phyloP scores from a whole-genome alignment of 2,329 filamentous ascomycete species.

The Bipolaris oryzae region DNA sequence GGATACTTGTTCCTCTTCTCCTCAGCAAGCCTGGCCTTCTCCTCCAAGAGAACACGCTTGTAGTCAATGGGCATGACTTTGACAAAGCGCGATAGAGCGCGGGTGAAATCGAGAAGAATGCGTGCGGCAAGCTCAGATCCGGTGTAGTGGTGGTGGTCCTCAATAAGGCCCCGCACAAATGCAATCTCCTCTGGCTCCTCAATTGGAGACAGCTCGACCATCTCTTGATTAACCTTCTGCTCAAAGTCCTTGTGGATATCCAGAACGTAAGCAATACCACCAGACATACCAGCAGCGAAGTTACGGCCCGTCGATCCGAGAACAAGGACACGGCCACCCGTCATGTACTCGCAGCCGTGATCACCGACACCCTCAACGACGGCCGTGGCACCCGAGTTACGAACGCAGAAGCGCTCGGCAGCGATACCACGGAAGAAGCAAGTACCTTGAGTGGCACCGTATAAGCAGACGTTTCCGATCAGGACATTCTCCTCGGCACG shows the following conservation, averaged over 20 bases:
- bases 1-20: constrained; percentile 84
- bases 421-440: constrained; percentile 98
- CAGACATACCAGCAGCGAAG: constrained; percentile 98
- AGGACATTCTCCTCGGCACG: constrained; percentile 96
- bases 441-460: constrained; percentile 87
- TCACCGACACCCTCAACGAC: constrained; percentile 96
- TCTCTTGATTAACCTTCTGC: constrained; percentile 93
- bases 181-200: constrained; percentile 89
- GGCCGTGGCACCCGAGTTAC: constrained; percentile 94
- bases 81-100: constrained; percentile 86
- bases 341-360: constrained; percentile 99
- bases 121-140: constrained; percentile 93
- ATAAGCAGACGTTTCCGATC: constrained; percentile 92
- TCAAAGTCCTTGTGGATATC: constrained; percentile 89
- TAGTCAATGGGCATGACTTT: constrained; percentile 95
- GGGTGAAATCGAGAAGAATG: constrained; percentile 92
- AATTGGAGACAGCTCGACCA: constrained; percentile 87
- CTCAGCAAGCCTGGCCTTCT: constrained; percentile 82
- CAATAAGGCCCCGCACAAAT: constrained; percentile 86
- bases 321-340: constrained; percentile 86
- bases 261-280: constrained; percentile 93
- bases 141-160: constrained; percentile 98
- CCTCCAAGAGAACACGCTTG: constrained; percentile 88
- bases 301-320: constrained; percentile 91
- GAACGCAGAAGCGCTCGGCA: constrained; percentile 93